Evolutionary conservation across 352 stramenopile genomes (phyloP).

Genomic region (Elongisporangium anandrum): DNA sequence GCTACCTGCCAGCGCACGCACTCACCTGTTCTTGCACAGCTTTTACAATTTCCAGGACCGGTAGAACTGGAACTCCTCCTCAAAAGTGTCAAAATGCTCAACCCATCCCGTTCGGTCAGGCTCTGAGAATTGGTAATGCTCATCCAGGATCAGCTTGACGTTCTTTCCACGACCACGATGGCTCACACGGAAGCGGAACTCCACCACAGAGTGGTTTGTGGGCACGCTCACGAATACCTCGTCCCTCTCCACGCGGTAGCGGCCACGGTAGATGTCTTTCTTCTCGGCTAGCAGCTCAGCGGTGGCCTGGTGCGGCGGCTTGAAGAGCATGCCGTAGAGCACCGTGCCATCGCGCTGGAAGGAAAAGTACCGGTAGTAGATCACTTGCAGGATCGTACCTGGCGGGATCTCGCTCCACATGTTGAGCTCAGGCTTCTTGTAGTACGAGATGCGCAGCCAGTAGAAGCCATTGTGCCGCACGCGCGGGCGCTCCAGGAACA

Average conservation of each 20-base stretch:
- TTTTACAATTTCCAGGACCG: constrained; percentile 56
- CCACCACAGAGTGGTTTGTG: constrained; percentile 62
- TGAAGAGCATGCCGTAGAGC: constrained; percentile 77
- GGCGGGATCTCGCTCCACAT: constrained; percentile 75
- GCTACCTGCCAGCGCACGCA: background rate
- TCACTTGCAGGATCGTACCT: constrained; percentile 69
- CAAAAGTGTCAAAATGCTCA: constrained; percentile 61
- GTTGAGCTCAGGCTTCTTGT: constrained; percentile 83
- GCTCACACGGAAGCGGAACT: constrained; percentile 62
- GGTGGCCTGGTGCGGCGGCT: constrained; percentile 50
- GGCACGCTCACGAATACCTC: constrained; percentile 64
- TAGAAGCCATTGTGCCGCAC: constrained; percentile 84
- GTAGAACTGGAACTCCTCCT: constrained; percentile 79
- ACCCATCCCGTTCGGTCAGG: constrained; percentile 58
- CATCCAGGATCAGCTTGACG: constrained; percentile 51
- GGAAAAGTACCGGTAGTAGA: constrained; percentile 84
- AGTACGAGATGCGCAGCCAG: constrained; percentile 72
- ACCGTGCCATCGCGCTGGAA: constrained; percentile 73
- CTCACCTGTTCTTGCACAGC: background rate
- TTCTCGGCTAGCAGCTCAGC: constrained; percentile 16
- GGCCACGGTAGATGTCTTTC: constrained; percentile 49
- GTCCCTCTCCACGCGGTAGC: constrained; percentile 62
- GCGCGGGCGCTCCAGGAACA: constrained; percentile 61
- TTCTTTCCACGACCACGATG: constrained; percentile 45
- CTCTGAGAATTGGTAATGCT: constrained; percentile 73